Conservation (phyloP, 2,329 filamentous ascomycete genomes). For the Aureobasidium leucospermi region DNA sequence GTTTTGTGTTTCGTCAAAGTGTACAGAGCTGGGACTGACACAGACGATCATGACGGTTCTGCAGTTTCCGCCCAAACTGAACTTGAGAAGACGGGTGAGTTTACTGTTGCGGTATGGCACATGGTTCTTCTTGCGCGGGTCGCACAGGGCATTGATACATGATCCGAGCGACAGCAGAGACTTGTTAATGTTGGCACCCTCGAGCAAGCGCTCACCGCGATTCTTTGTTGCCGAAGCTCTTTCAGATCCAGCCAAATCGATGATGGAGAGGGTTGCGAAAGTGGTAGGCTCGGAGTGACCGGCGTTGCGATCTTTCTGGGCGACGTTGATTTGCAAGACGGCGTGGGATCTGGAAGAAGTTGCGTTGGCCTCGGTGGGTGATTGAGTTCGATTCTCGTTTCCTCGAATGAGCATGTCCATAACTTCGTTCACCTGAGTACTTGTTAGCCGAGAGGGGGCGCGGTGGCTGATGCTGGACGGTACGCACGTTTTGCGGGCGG, state of each 20-base stretch:
- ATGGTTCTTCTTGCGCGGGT: constrained; percentile 83
- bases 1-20: constrained; percentile 98
- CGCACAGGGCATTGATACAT: constrained; percentile 97
- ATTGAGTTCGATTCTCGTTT: constrained; percentile 91
- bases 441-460: constrained; percentile 20
- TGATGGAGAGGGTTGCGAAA: constrained; percentile 97
- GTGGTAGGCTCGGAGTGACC: constrained; percentile 90
- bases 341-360: constrained; percentile 96
- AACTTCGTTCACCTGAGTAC: constrained; percentile 60
- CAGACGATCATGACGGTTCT: constrained; percentile 99
- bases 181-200: constrained; percentile 99
- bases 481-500: constrained; percentile 70
- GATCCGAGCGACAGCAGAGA: constrained; percentile 88
- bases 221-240: constrained; percentile 96
- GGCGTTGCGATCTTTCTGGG: constrained; percentile 89
- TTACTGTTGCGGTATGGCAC: constrained; percentile 98
- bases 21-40: constrained; percentile 89
- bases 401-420: constrained; percentile 99
- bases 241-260: constrained; percentile 93
- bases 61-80: constrained; percentile 95
- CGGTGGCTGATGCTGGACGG: too few species aligned
- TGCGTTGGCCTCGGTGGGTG: constrained; percentile 92
- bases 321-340: constrained; percentile 92
- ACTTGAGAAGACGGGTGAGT: constrained; percentile 88
- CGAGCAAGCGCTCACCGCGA: constrained; percentile 77